phyloP scores from a whole-genome alignment of 306 rosid genomes.

The Fagus sylvatica region DNA sequence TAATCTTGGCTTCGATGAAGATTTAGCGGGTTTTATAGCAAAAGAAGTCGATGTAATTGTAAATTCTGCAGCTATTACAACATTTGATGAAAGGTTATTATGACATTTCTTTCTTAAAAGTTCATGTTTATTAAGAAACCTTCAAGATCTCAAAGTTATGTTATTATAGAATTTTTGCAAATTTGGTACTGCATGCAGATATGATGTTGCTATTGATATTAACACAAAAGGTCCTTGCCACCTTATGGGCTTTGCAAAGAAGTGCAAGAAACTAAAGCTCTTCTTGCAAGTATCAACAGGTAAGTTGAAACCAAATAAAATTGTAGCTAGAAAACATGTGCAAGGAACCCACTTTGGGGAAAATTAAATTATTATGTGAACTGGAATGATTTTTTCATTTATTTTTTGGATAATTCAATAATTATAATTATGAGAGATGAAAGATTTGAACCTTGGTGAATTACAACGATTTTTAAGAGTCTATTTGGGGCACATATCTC shows the following conservation, averaged over 20 bases:
- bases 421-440: too few relatives aligned
- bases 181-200: slow-evolving; percentile 43
- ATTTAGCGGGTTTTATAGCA: slow-evolving; percentile 42
- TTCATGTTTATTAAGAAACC: neutral
- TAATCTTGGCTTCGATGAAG: slow-evolving; percentile 70
- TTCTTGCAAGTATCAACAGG: slow-evolving; percentile 97
- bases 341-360: neutral
- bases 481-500: neutral
- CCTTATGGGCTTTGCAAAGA: slow-evolving; percentile 76
- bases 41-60: slow-evolving; percentile 84
- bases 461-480: neutral
- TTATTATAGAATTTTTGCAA: slow-evolving; percentile 5
- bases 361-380: neutral
- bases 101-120: neutral
- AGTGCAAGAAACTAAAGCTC: slow-evolving; percentile 80
- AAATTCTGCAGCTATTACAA: slow-evolving; percentile 92
- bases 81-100: slow-evolving; percentile 90
- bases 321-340: neutral
- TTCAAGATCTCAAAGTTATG: slow-evolving; percentile 14
- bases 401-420: too few relatives aligned
- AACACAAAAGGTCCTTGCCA: slow-evolving; percentile 88
- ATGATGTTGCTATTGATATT: slow-evolving; percentile 80
- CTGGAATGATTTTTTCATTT: neutral
- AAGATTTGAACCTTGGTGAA: neutral
- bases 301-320: slow-evolving; percentile 11